A percentile compares a stretch with the other conserved stretches of the same genome.
Evolutionary conservation across 2,329 filamentous ascomycete species (phyloP).

Genomic region (Bipolaris zeicola): DNA sequence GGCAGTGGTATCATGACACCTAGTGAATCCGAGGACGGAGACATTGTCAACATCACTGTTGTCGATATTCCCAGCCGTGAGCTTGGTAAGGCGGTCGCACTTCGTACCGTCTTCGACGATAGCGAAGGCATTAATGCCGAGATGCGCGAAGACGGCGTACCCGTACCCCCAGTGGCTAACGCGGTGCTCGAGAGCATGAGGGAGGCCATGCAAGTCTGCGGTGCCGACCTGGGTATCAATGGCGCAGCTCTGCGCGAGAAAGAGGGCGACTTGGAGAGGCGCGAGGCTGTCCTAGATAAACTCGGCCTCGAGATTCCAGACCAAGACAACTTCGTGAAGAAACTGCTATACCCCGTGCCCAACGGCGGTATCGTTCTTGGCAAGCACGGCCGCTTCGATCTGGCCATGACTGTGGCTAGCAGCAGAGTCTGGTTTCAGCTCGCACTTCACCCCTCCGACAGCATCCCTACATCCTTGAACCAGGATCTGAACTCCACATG

Average conservation of each 20-base stretch:
- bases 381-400: constrained; percentile 76
- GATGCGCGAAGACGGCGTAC: constrained; percentile 94
- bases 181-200: constrained; percentile 89
- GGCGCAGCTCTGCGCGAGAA: constrained; percentile 72
- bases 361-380: constrained; percentile 83
- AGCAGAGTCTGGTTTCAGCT: constrained; percentile 97
- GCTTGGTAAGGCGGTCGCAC: constrained; percentile 83
- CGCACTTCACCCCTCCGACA: constrained; percentile 88
- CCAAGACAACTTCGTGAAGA: constrained; percentile 81
- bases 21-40: constrained; percentile 70
- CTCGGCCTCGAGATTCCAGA: constrained; percentile 80
- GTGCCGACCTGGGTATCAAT: constrained; percentile 77
- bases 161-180: constrained; percentile 73
- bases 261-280: constrained; percentile 78
- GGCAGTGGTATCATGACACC: constrained; percentile 63
- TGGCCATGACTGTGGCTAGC: constrained; percentile 74
- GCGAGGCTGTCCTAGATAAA: constrained; percentile 84
- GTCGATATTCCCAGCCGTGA: constrained; percentile 81
- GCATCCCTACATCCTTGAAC: constrained; percentile 76
- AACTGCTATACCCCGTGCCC: constrained; percentile 77
- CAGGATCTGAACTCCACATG: constrained; percentile 78
- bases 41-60: constrained; percentile 87
- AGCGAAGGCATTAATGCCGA: constrained; percentile 90
- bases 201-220: constrained; percentile 75
- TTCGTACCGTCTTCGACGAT: constrained; percentile 93